Conservation (phyloP, 2,329 filamentous ascomycete species). For the Emmonsiellopsis sp. region DNA sequence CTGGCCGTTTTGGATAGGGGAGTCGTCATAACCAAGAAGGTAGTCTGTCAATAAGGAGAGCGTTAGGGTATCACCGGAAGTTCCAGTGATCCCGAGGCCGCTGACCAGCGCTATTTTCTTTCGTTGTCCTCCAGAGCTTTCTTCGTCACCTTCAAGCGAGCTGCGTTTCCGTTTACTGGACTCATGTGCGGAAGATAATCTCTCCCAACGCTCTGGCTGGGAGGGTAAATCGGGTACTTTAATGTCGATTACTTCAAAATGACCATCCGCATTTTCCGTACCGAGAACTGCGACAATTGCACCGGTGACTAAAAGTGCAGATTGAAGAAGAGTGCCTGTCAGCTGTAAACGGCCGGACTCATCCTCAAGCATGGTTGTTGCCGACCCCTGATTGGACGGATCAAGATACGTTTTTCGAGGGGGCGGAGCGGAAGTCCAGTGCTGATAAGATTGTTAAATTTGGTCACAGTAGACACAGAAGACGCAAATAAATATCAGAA, state of each 20-base stretch:
- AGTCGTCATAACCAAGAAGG: slow-evolving; percentile 69
- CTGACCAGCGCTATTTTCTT: slow-evolving; percentile 83
- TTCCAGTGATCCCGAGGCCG: slow-evolving; percentile 73
- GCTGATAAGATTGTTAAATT: slow-evolving; percentile 40
- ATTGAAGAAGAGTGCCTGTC: slow-evolving; percentile 59
- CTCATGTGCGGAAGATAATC: slow-evolving; percentile 37
- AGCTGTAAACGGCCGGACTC: slow-evolving; percentile 83
- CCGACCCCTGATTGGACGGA: slow-evolving; percentile 30
- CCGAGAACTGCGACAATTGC: slow-evolving; percentile 92
- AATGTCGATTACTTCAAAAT: slow-evolving; percentile 85
- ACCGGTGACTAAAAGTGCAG: slow-evolving; percentile 74
- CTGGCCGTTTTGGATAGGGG: slow-evolving; percentile 42
- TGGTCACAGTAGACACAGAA: neutral
- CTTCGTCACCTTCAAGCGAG: neutral
- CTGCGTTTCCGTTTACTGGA: slow-evolving; percentile 24
- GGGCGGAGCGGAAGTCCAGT: slow-evolving; percentile 79
- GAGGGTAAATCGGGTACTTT: slow-evolving; percentile 78
- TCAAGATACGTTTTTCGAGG: slow-evolving; percentile 68
- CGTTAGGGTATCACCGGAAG: slow-evolving; percentile 63
- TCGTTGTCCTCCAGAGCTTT: slow-evolving; percentile 40
- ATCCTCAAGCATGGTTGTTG: slow-evolving; percentile 81
- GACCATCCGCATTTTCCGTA: slow-evolving; percentile 83
- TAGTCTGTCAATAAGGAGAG: slow-evolving; percentile 77
- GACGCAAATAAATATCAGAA: neutral
- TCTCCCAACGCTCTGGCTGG: slow-evolving; percentile 72